Evolutionary conservation across 208 protist species (phyloP).

Genomic region (Wallacemonas rigidus): DNA sequence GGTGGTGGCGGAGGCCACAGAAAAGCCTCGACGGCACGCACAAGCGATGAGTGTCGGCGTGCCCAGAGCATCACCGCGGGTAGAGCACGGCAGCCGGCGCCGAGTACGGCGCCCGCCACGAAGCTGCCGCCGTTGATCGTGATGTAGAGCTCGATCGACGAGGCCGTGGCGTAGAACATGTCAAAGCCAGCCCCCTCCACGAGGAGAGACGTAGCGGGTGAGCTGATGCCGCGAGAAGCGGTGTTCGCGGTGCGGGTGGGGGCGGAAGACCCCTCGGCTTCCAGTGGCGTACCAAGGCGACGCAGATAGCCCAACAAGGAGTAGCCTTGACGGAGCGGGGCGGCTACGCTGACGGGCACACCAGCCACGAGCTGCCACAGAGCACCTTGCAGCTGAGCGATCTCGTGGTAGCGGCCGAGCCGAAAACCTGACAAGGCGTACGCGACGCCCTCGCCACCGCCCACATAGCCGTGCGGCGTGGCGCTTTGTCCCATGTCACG

Average conservation of each 20-base stretch:
- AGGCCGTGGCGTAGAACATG: conserved; percentile 28
- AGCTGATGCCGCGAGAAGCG: neutral
- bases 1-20: conserved; percentile 32
- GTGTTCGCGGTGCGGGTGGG: neutral
- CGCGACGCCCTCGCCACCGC: conserved; percentile 43
- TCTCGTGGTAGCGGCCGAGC: conserved; percentile 35
- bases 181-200: conserved; percentile 1
- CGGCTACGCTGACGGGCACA: neutral
- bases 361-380: conserved; percentile 26
- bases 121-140: conserved; percentile 37
- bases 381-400: conserved; percentile 31
- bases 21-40: conserved; percentile 18
- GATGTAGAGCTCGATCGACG: conserved; percentile 37
- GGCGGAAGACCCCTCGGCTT: neutral
- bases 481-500: neutral
- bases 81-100: conserved; percentile 19
- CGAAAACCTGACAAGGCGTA: conserved; percentile 62
- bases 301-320: conserved; percentile 1
- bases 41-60: conserved; percentile 18
- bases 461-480: conserved; percentile 23
- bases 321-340: neutral
- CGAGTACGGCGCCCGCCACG: conserved; percentile 22
- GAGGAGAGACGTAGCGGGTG: neutral
- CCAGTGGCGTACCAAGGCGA: neutral
- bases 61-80: conserved; percentile 4